Conservation (phyloP, 2,329 filamentous ascomycete genomes). For the Alternaria sp. region DNA sequence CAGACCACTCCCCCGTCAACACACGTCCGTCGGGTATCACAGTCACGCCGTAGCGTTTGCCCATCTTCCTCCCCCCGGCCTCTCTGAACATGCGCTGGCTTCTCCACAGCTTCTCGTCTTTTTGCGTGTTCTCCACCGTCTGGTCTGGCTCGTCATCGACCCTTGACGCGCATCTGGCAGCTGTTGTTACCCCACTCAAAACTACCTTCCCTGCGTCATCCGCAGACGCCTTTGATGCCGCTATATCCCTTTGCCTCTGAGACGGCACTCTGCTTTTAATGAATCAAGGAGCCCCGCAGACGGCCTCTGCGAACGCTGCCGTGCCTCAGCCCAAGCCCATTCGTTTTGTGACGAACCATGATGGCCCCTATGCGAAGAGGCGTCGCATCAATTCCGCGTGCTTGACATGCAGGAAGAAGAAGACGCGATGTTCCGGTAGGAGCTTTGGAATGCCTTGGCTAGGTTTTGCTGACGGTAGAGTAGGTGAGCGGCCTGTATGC, state of each 20-base stretch:
- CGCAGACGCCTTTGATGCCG: conserved; percentile 19
- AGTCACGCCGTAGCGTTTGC: conserved; percentile 15
- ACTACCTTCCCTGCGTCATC: conserved; percentile 15
- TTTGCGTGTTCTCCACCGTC: conserved; percentile 25
- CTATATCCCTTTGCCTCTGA: conserved; percentile 19
- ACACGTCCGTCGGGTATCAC: conserved; percentile 7
- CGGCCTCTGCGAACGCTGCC: conserved; percentile 41
- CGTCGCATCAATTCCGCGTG: conserved; percentile 55
- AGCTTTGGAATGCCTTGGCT: too few relatives aligned
- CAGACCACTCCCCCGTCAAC: conserved; percentile 11
- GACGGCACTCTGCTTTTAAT: conserved; percentile 38
- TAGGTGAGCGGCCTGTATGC: conserved; percentile 54
- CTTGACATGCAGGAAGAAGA: conserved; percentile 59
- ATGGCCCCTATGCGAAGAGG: conserved; percentile 54
- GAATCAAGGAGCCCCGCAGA: conserved; percentile 44
- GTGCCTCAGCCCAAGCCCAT: conserved; percentile 50
- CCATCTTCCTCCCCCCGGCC: conserved; percentile 17
- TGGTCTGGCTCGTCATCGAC: conserved; percentile 20
- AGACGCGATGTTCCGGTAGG: conserved; percentile 59
- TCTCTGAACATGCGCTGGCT: conserved; percentile 35
- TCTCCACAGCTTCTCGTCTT: conserved; percentile 24
- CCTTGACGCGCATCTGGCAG: conserved; percentile 17
- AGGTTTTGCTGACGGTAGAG: conserved; percentile 16
- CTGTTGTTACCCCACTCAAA: conserved; percentile 25
- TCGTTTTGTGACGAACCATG: conserved; percentile 55